Evolutionary conservation across 495 filamentous ascomycete species (phyloP), one percentile per base, ranked within the genome.

Genomic region (Penicillium daleae): DNA sequence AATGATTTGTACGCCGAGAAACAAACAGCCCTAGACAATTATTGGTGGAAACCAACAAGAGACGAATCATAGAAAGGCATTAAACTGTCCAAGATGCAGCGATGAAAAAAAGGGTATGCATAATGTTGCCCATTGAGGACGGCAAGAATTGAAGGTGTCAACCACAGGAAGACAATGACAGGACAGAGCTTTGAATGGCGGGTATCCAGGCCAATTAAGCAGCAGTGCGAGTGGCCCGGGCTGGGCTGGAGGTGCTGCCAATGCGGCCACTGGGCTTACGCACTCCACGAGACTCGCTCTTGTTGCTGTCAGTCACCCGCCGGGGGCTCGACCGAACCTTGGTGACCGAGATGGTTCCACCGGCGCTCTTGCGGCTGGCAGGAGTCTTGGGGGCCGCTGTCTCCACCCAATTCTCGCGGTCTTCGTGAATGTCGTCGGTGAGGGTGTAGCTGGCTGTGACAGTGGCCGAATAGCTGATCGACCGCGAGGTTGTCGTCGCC

Each of bases 231-330:
- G 62, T 59, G 17, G 59, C 54, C 6, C 68, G 65, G 22, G 52
- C 49, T 2, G 70, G 70, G 50, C 68, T 73, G 12, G 63, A 69
- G 17, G 89, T 78, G 70, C 93, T 96, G 8, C 92, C 92, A n/a
- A 97, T 83, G 9, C 94, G 86, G n/a, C 92, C 92, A 73, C 93
- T 97, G 6, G 90, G 89, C 80, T 99, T 99, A 57, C 94, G 86
- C 26, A 97, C 89, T 15, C 91, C 92, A 27, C 81, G 82, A 64
- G 82, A 79, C 69, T 84, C 81, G 46, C 77, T 80, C 59, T 80
- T 67, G 56, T 51, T 67, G 64, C 76, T 80, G 78, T 82, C 78
- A 65, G 83, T 83, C 69, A 82, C 78, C 65, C 87, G 78, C 59
- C 87, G 83, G 31, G 86, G 88, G 68, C 85, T 88, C 1, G 88